phyloP scores from a whole-genome alignment of 208 protist genomes.

The Trypanosoma rangeli region DNA sequence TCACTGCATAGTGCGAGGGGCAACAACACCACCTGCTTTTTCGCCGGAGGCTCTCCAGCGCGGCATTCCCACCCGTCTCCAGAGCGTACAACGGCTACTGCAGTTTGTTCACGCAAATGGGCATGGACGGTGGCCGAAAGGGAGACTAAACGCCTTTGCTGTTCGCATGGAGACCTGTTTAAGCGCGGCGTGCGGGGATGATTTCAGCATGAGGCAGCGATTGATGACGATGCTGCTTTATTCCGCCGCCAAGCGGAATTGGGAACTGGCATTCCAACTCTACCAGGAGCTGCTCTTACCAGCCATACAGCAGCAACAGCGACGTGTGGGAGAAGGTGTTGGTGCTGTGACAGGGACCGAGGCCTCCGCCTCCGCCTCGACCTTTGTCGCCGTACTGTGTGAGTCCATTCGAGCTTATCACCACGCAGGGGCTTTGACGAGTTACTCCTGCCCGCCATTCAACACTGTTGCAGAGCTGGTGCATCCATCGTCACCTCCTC shows the following conservation, averaged over 20 bases:
- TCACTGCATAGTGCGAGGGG: constrained; percentile 32
- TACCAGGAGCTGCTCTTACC: constrained; percentile 13
- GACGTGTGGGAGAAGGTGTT: neutral
- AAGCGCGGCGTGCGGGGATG: neutral
- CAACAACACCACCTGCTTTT: constrained; percentile 28
- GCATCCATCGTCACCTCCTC: neutral
- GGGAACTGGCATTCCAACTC: constrained; percentile 12
- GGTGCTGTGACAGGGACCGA: neutral
- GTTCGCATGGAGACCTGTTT: constrained; percentile 2
- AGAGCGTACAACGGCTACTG: constrained; percentile 10
- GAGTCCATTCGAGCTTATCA: constrained; percentile 27
- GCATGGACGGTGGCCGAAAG: neutral
- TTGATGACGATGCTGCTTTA: constrained; percentile 17
- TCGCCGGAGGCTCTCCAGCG: constrained; percentile 23
- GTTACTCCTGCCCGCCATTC: constrained; percentile 16
- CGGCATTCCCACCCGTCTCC: neutral
- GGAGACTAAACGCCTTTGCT: constrained; percentile 2
- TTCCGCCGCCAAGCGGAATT: constrained; percentile 2
- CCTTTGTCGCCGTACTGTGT: constrained; percentile 21
- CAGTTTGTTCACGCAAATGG: neutral
- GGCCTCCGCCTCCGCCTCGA: constrained; percentile 1
- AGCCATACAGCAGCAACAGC: constrained; percentile 1
- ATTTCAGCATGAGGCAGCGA: neutral
- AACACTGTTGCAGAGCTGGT: constrained; percentile 9
- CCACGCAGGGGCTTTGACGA: neutral